Conservation (phyloP, 2,329 filamentous ascomycete genomes). For the Trichoderma pleuroti region DNA sequence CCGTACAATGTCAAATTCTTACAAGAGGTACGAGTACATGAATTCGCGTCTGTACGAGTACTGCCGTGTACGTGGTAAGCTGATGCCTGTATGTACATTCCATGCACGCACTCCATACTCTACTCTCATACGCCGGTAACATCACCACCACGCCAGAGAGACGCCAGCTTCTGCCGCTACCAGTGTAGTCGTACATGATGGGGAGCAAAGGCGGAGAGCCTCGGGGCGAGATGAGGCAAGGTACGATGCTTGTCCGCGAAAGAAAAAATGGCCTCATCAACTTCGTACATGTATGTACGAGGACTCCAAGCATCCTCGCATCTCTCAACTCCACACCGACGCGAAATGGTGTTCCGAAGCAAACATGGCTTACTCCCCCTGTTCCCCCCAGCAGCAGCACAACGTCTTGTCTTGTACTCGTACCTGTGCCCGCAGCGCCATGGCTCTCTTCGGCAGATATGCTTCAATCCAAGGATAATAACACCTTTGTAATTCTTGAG, state of each 20-base stretch:
- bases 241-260: not conserved
- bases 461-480: not conserved
- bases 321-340: constrained; percentile 3
- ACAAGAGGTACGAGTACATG: not conserved
- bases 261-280: constrained; percentile 5
- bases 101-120: not conserved
- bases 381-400: not conserved
- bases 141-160: not conserved
- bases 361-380: not conserved
- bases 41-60: not conserved
- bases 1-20: not conserved
- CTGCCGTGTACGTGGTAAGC: not conserved
- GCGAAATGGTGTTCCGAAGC: not conserved
- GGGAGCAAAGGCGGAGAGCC: not conserved
- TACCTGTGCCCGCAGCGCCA: not conserved
- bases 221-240: not conserved
- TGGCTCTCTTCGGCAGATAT: not conserved
- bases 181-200: not conserved
- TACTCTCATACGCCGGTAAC: not conserved
- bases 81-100: not conserved
- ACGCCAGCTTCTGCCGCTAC: not conserved
- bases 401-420: not conserved
- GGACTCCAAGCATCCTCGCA: not conserved
- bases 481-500: not conserved
- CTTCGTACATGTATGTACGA: not conserved